These are phyloP conservation scores for Blastobotrys terrestris DNA, from an alignment of 805 yeast species.

Conservation along the genomic window DNA sequence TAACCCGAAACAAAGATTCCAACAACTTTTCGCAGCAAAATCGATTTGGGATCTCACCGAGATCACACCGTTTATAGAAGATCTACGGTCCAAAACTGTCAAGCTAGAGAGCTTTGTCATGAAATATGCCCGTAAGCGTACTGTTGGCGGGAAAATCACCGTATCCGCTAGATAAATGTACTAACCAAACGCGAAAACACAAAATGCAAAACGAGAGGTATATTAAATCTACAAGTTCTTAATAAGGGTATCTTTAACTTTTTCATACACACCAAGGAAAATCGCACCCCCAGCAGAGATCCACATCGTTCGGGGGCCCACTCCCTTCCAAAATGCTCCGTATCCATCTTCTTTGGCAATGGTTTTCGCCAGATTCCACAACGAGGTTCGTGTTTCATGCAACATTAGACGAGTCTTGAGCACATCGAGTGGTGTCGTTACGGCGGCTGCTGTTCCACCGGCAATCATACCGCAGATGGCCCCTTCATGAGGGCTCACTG, in stretches of 20 bases:
- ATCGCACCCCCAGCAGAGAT: slow-evolving; percentile 98
- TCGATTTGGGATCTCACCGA: slow-evolving; percentile 57
- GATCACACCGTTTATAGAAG: slow-evolving; percentile 56
- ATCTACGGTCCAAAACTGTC: slow-evolving; percentile 46
- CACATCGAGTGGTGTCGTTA: slow-evolving; percentile 92
- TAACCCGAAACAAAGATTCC: slow-evolving; percentile 45
- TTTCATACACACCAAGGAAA: slow-evolving; percentile 89
- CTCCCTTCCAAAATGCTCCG: slow-evolving; percentile 67
- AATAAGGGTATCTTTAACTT: slow-evolving; percentile 23
- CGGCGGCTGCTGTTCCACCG: slow-evolving; percentile 92
- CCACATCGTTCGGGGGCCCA: slow-evolving; percentile 97
- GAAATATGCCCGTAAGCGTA: slow-evolving; percentile 55
- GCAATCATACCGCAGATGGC: slow-evolving; percentile 88
- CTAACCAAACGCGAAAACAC: neutral
- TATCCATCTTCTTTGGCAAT: slow-evolving; percentile 70
- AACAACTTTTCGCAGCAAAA: slow-evolving; percentile 48
- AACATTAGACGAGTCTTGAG: slow-evolving; percentile 91
- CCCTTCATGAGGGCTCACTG: slow-evolving; percentile 63
- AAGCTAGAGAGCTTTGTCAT: slow-evolving; percentile 54
- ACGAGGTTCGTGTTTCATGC: slow-evolving; percentile 42
- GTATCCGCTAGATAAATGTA: slow-evolving; percentile 28
- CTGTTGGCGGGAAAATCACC: slow-evolving; percentile 36
- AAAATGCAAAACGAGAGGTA: neutral
- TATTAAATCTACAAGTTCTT: neutral
- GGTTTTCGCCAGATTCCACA: slow-evolving; percentile 41